These are phyloP conservation scores for Populus tomentosa DNA, from an alignment of 441 rosid genomes.

Conservation along the genomic window DNA sequence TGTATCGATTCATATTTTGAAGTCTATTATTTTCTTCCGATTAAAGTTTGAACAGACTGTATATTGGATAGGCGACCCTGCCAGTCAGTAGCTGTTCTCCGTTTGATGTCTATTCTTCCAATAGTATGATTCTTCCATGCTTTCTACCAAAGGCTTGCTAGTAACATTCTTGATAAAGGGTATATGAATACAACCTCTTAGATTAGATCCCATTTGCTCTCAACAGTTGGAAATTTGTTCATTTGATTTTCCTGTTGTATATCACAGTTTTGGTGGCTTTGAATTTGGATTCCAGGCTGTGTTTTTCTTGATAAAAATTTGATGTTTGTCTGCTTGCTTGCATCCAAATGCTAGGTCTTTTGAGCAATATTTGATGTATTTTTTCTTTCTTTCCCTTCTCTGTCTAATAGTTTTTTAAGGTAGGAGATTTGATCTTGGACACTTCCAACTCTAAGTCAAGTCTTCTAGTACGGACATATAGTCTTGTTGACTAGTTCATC, in stretches of 20 bases:
- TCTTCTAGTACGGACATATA: neutral
- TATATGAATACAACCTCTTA: slow-evolving; percentile 18
- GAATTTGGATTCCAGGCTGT: neutral
- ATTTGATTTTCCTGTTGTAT: slow-evolving; percentile 7
- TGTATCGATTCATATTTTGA: slow-evolving; percentile 10
- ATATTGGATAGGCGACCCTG: neutral
- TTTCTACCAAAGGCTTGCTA: slow-evolving; percentile 2
- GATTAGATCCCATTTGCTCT: neutral
- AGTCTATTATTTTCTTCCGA: neutral
- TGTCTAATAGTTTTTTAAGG: neutral
- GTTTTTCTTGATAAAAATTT: neutral
- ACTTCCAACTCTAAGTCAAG: neutral
- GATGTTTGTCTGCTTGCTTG: neutral
- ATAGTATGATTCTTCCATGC: slow-evolving; percentile 11
- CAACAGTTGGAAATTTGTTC: slow-evolving; percentile 3
- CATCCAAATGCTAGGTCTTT: neutral
- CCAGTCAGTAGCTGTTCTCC: slow-evolving; percentile 1
- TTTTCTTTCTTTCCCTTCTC: neutral
- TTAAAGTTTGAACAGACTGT: neutral
- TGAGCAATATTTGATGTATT: neutral
- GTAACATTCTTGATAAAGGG: neutral
- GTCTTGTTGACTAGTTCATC: neutral
- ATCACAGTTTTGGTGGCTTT: neutral
- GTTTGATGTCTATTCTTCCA: slow-evolving; percentile 12
- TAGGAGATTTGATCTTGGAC: neutral